phyloP scores from a whole-genome alignment of 345 rosid species.

The Passiflora organensis region DNA sequence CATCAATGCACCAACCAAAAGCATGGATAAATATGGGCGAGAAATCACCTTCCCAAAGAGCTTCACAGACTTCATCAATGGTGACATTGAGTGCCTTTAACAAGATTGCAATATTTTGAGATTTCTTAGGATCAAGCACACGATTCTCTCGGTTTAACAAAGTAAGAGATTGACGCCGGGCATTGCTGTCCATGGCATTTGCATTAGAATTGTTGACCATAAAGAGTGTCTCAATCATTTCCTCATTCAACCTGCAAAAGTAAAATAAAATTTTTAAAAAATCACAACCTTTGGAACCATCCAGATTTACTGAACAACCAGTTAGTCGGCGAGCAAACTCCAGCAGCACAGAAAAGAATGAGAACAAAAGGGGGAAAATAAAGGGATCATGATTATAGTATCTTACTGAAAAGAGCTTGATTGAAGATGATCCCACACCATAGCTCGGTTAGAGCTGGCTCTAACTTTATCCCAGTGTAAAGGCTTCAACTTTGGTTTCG shows the following conservation, averaged over 20 bases:
- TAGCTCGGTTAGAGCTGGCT: constrained; percentile 81
- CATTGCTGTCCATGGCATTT: constrained; percentile 35
- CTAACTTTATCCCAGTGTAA: constrained; percentile 98
- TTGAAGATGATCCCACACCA: constrained; percentile 95
- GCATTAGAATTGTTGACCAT: constrained; percentile 49
- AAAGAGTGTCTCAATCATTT: constrained; percentile 93
- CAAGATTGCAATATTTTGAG: constrained; percentile 89
- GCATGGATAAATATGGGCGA: not conserved
- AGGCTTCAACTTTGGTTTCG: constrained; percentile 76
- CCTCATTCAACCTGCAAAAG: constrained; percentile 77
- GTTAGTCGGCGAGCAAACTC: not conserved
- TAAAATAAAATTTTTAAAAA: constrained; percentile 11
- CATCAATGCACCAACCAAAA: not conserved
- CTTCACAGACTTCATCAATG: constrained; percentile 88
- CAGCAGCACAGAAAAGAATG: not conserved
- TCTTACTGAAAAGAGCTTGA: constrained; percentile 94
- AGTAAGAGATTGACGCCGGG: constrained; percentile 27
- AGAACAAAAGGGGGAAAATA: not conserved
- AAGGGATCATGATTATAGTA: not conserved
- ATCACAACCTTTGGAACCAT: constrained; percentile 9
- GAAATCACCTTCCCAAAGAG: constrained; percentile 68
- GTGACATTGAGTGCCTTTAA: constrained; percentile 91
- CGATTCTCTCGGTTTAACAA: constrained; percentile 49
- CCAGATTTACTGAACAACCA: not conserved
- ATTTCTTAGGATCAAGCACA: constrained; percentile 83